Percentiles rank a stretch among this genome's conserved stretches.
phyloP scores from a whole-genome alignment of 2,329 filamentous ascomycete species.

The Rutstroemia sp. region DNA sequence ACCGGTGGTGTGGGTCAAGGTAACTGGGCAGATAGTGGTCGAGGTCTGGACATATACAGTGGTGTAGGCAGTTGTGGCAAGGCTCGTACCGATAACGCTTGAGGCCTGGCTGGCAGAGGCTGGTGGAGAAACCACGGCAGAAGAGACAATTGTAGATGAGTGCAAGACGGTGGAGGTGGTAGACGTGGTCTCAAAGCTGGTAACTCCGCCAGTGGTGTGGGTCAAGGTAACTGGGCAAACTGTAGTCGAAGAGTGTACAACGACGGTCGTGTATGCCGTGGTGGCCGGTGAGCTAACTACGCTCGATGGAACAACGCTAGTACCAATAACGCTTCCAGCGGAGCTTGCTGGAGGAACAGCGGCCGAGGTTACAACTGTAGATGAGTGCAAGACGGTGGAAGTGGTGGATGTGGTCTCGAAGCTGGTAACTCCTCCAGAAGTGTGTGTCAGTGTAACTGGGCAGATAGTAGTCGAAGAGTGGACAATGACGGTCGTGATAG shows the following conservation, averaged over 20 bases:
- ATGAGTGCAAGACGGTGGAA: constrained; percentile 31
- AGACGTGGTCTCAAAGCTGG: constrained; percentile 19
- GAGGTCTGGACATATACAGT: constrained; percentile 18
- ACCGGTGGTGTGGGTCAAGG: constrained; percentile 15
- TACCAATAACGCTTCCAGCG: constrained; percentile 4
- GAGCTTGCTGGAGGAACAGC: neutral
- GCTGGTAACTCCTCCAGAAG: constrained; percentile 17
- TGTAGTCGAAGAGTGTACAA: constrained; percentile 22
- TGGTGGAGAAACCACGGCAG: neutral
- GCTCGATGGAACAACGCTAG: constrained; percentile 2
- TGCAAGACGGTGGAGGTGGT: constrained; percentile 30
- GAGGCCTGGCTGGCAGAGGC: constrained; percentile 13
- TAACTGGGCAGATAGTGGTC: constrained; percentile 29
- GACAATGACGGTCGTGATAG: constrained; percentile 19
- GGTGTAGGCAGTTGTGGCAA: constrained; percentile 17
- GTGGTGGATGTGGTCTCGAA: constrained; percentile 21
- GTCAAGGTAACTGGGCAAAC: constrained; percentile 27
- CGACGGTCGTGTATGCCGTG: constrained; percentile 21
- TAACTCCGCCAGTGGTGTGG: constrained; percentile 12
- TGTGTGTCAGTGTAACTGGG: constrained; percentile 24
- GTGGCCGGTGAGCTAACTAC: neutral
- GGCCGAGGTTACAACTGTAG: constrained; percentile 14
- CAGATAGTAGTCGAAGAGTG: constrained; percentile 25
- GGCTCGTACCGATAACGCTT: constrained; percentile 5
- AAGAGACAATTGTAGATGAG: constrained; percentile 27